phyloP scores from a whole-genome alignment of 371 early-diverging fungal genomes.

The Circinella umbellata region DNA sequence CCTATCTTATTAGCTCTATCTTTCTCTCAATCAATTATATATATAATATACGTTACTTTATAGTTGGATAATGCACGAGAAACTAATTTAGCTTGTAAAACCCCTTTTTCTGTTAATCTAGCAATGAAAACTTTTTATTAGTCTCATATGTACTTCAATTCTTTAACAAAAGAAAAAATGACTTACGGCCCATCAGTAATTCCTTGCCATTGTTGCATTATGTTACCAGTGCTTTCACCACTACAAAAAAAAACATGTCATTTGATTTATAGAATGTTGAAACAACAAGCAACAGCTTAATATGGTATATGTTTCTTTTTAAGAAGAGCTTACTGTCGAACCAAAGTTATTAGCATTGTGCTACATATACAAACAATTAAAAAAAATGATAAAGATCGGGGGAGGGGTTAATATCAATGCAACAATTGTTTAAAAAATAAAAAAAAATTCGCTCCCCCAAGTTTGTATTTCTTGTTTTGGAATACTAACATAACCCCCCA shows the following conservation, averaged over 20 bases:
- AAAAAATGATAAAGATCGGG: too few species aligned
- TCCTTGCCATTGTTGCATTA: slow-evolving; percentile 11
- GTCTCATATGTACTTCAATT: too few species aligned
- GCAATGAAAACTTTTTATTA: too few species aligned
- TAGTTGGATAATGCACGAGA: neutral
- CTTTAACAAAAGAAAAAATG: neutral
- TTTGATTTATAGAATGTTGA: too few species aligned
- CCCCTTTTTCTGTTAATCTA: neutral
- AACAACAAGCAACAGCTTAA: too few species aligned
- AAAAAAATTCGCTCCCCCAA: too few species aligned
- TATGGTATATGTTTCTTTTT: too few species aligned
- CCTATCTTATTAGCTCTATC: neutral
- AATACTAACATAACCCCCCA: too few species aligned
- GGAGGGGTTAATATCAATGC: too few species aligned
- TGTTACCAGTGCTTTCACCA: slow-evolving; percentile 7
- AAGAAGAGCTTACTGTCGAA: slow-evolving; percentile 6
- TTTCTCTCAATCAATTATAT: neutral
- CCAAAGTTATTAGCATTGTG: neutral
- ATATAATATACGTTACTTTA: neutral
- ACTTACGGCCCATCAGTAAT: slow-evolving; percentile 12
- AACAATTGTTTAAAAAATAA: too few species aligned
- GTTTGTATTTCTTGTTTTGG: too few species aligned
- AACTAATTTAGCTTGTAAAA: neutral
- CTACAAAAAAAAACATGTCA: neutral
- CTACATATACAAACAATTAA: neutral